phyloP scores from a whole-genome alignment of 2,329 filamentous ascomycete genomes.

The Aspergillus aculeatus region DNA sequence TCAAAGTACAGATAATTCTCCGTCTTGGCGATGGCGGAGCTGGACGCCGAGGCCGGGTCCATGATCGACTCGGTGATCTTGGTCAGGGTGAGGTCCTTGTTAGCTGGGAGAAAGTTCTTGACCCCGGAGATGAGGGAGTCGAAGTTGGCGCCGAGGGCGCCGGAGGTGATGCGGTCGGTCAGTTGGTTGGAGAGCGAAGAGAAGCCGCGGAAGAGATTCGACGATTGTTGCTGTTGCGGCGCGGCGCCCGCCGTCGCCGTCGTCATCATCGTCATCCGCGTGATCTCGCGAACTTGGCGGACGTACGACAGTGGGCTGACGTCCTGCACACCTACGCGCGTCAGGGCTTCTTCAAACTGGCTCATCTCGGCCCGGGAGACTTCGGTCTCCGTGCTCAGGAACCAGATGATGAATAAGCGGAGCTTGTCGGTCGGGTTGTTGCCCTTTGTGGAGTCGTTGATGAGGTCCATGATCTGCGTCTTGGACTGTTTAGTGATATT shows the following conservation, averaged over 20 bases:
- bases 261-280: slow-evolving; percentile 96
- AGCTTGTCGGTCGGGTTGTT: slow-evolving; percentile 85
- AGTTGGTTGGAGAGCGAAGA: slow-evolving; percentile 87
- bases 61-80: slow-evolving; percentile 98
- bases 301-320: slow-evolving; percentile 79
- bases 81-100: slow-evolving; percentile 92
- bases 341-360: slow-evolving; percentile 80
- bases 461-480: slow-evolving; percentile 79
- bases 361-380: slow-evolving; percentile 78
- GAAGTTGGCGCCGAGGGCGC: slow-evolving; percentile 81
- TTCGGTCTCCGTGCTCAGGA: slow-evolving; percentile 87
- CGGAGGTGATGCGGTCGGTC: slow-evolving; percentile 91
- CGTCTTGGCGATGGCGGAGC: slow-evolving; percentile 90
- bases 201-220: slow-evolving; percentile 87
- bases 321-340: slow-evolving; percentile 68
- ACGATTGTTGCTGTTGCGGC: slow-evolving; percentile 56
- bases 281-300: slow-evolving; percentile 87
- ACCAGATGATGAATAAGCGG: slow-evolving; percentile 95
- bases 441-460: slow-evolving; percentile 79
- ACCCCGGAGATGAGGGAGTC: slow-evolving; percentile 93
- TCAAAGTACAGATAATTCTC: slow-evolving; percentile 98
- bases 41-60: slow-evolving; percentile 87
- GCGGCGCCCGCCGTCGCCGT: slow-evolving; percentile 56
- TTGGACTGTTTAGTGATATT: slow-evolving; percentile 89
- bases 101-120: slow-evolving; percentile 95